Evolutionary conservation across 75 land plant species (phyloP).

Genomic region (Sequoiadendron giganteum): DNA sequence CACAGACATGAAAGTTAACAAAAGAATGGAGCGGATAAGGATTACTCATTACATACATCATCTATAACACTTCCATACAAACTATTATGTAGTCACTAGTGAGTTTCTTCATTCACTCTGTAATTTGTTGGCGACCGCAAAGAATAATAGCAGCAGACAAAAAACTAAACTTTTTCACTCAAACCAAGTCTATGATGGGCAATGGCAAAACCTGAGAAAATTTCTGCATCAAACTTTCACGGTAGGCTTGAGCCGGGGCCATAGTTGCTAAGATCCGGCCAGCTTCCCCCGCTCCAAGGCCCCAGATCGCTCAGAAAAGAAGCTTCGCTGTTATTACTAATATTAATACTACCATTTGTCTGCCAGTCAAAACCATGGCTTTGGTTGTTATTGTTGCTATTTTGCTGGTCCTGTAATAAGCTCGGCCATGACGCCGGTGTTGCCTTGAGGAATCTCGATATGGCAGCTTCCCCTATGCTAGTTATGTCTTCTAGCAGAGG

Average conservation of each 20-base stretch:
- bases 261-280: conserved; percentile 10
- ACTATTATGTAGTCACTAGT: not conserved
- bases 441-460: not conserved
- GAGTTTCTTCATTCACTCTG: not conserved
- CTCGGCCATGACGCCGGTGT: not conserved
- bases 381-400: not conserved
- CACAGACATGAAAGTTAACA: not conserved
- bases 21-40: conserved; percentile 1
- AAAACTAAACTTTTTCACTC: not conserved
- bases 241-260: conserved; percentile 5
- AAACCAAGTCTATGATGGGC: not conserved
- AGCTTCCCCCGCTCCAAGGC: not conserved
- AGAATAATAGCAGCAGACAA: not conserved
- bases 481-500: conserved; percentile 5
- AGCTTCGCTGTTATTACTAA: not conserved
- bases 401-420: conserved; percentile 1
- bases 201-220: not conserved
- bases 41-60: not conserved
- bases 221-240: not conserved
- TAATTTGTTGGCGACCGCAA: conserved; percentile 1
- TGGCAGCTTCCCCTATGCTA: conserved; percentile 5
- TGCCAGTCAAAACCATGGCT: conserved; percentile 4
- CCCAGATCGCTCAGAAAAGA: conserved; percentile 4
- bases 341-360: not conserved
- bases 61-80: not conserved